A percentile compares a stretch with the other conserved stretches of the same genome.
phyloP scores from a whole-genome alignment of 2,329 filamentous ascomycete species.

The Clonostachys byssicola region DNA sequence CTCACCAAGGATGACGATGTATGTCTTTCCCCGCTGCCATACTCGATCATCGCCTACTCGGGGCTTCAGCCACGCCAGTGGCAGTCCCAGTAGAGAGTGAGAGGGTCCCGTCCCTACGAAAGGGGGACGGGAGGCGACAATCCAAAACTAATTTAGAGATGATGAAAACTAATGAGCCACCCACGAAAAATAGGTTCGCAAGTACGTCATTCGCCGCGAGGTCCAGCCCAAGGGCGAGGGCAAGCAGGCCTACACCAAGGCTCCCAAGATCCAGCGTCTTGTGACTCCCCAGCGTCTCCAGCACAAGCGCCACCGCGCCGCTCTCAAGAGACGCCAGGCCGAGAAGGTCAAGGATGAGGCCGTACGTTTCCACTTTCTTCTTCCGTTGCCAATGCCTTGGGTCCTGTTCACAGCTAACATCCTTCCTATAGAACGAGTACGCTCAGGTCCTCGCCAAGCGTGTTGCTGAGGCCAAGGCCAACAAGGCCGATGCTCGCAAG shows the following conservation, averaged over 20 bases:
- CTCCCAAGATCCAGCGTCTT: constrained; percentile 98
- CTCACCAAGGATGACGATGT: constrained; percentile 99
- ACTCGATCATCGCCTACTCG: constrained; percentile 68
- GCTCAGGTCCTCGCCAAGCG: constrained; percentile 94
- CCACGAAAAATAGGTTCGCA: constrained; percentile 69
- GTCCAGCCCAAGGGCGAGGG: constrained; percentile 96
- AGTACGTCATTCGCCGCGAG: constrained; percentile 99
- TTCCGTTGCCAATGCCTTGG: background rate
- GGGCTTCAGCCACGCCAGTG: constrained; percentile 36
- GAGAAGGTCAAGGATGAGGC: constrained; percentile 99
- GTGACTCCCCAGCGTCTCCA: constrained; percentile 99
- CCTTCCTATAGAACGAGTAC: constrained; percentile 79
- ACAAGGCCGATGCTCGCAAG: constrained; percentile 94
- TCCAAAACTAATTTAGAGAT: background rate
- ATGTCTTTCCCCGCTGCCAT: constrained; percentile 59
- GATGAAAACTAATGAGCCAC: constrained; percentile 29
- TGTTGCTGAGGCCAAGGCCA: constrained; percentile 91
- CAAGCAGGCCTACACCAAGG: constrained; percentile 99
- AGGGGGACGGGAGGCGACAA: background rate
- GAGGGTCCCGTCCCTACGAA: constrained; percentile 21
- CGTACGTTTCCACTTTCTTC: constrained; percentile 53
- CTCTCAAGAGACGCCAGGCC: constrained; percentile 95
- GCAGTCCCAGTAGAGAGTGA: constrained; percentile 58
- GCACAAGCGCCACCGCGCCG: constrained; percentile 98
- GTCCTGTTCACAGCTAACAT: constrained; percentile 25